A percentile compares a stretch with the other conserved stretches of the same genome.
phyloP scores from a whole-genome alignment of 208 protist species.

The Acanthamoeba royreba region DNA sequence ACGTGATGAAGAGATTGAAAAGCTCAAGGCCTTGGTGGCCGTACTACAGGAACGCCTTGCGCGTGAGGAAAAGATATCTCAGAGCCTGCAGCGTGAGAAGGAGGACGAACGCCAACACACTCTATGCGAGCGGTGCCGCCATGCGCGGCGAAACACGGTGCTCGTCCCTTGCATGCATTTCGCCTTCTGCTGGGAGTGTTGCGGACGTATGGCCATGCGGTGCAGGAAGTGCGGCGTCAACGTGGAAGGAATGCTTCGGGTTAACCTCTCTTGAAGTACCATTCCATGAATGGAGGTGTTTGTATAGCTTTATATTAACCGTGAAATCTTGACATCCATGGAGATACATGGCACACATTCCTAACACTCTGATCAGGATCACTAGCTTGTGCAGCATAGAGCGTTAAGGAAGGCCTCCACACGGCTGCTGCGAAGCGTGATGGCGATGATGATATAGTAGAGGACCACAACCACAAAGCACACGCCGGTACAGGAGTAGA shows the following conservation, averaged over 20 bases:
- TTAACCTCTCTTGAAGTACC: neutral
- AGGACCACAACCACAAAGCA: too few relatives aligned
- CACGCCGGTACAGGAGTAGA: too few relatives aligned
- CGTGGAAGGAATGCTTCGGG: neutral
- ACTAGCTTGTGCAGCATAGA: too few relatives aligned
- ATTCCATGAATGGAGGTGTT: neutral
- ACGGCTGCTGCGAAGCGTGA: too few relatives aligned
- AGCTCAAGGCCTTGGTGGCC: neutral
- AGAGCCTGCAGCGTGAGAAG: neutral
- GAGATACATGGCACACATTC: too few relatives aligned
- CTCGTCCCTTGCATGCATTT: neutral
- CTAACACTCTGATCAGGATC: too few relatives aligned
- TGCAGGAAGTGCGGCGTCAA: neutral
- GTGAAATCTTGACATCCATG: too few relatives aligned
- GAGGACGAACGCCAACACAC: neutral
- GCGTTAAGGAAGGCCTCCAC: too few relatives aligned
- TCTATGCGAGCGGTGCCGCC: neutral
- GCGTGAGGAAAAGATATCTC: neutral
- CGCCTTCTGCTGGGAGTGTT: neutral
- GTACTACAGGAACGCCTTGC: neutral
- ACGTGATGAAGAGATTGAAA: neutral
- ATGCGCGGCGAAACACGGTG: neutral
- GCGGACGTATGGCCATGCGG: neutral
- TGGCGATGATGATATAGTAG: too few relatives aligned
- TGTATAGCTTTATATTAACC: too few relatives aligned